Base-by-base conservation (phyloP, 1,139 yeast genomes). In the Taiozyma sp. region DNA sequence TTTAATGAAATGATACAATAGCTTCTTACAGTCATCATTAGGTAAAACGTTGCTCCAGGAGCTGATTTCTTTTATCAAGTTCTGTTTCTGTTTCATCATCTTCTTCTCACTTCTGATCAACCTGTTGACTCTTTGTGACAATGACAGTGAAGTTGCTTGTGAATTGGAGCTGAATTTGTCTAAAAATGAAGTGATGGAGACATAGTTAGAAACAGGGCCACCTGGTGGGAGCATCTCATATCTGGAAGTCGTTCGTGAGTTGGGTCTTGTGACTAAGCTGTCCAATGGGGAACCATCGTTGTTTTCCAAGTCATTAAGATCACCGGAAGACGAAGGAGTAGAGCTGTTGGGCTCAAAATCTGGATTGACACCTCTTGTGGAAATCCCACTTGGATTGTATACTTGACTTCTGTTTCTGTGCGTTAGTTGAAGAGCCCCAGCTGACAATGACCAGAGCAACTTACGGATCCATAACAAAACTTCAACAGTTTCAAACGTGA, bases 11-110 rank as follows among this genome's bases (percentile, higher is more conserved):
- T 75, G 77, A 45, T 67, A 69, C 42, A 80, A 62, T 62, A 78
- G 62, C 23, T 58, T 58, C 48, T 70, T 70, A 55, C 74, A 70
- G 2, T 75, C 77, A 6, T 67, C 68, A 49, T 69, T 69, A n/a
- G 75, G 75, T 41, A 79, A 59, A 4, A 67, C 57, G 24, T 65
- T 62, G 22, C 72, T 66, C 85, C 85, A 80, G 4, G 61, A 62
- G 9, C 60, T 59, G 36, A 78, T 60, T 9, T 76, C 75, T 36
- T 65, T 68, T 24, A 71, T 60, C 44, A 77, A 65, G n/a, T 68
- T 74, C 19, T 66, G 68, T 48, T 70, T 70, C 45, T 68, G 69
- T 30, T 60, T 65, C 55, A 69, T 60, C 38, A 65, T 62, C 48
- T 69, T 75, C 52, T 64, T 65, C 54, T 75, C 74, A 8, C 60